Percentiles rank a stretch among this genome's conserved stretches.
Evolutionary conservation across 768 basidiomycete species (phyloP).

Genomic region (Leucosporidium scottii): DNA sequence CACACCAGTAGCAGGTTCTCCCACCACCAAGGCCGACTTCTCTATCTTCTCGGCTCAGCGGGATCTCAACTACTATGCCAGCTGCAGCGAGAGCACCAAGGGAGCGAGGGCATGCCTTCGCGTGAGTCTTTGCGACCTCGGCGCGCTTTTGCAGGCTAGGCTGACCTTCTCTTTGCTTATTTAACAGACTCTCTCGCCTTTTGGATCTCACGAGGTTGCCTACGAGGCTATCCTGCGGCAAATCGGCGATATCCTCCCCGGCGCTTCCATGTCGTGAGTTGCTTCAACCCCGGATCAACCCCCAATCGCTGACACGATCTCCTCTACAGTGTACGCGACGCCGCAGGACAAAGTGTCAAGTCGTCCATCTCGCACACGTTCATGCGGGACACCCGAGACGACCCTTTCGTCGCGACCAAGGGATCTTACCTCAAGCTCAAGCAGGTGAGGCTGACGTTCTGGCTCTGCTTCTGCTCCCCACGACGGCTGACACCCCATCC

Average conservation of each 20-base stretch:
- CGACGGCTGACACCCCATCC: constrained; percentile 5
- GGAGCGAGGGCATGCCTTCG: constrained; percentile 63
- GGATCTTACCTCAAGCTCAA: constrained; percentile 60
- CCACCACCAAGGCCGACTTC: constrained; percentile 64
- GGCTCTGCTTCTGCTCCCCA: constrained; percentile 6
- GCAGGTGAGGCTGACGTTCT: constrained; percentile 39
- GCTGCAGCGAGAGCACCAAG: constrained; percentile 58
- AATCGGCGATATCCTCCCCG: constrained; percentile 60
- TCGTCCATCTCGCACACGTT: constrained; percentile 75
- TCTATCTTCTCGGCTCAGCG: constrained; percentile 65
- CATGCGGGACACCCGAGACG: constrained; percentile 67
- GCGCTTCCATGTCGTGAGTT: constrained; percentile 72
- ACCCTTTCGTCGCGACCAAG: constrained; percentile 54
- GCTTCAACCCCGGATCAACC: not conserved
- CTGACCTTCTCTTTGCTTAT: not conserved
- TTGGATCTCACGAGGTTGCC: constrained; percentile 61
- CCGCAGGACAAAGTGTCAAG: constrained; percentile 72
- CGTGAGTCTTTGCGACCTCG: constrained; percentile 57
- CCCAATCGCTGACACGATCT: not conserved
- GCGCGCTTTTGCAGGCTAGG: not conserved
- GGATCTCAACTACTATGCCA: constrained; percentile 72
- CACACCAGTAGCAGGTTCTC: constrained; percentile 45
- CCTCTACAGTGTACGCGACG: constrained; percentile 62
- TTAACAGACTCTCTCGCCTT: constrained; percentile 18
- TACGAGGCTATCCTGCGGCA: constrained; percentile 78